Evolutionary conservation across 495 filamentous ascomycete species (phyloP).

Genomic region (Aspergillus sclerotiicarbonarius): DNA sequence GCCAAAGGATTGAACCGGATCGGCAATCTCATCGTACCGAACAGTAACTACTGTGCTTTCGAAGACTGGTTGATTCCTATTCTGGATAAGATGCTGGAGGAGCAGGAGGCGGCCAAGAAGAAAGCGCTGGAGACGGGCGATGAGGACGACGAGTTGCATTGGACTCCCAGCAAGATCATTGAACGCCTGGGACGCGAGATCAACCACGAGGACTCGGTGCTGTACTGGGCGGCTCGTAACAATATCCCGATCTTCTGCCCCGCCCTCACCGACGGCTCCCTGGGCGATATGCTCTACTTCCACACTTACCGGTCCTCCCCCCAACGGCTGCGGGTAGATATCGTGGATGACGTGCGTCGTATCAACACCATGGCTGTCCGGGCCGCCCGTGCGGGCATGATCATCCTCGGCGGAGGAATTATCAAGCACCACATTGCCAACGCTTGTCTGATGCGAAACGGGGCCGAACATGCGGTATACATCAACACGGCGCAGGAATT

Average conservation of each 20-base stretch:
- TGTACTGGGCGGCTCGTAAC: conserved; percentile 94
- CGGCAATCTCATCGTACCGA: conserved; percentile 94
- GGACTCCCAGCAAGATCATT: conserved; percentile 90
- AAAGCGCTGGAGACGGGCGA: conserved; percentile 44
- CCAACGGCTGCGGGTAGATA: conserved; percentile 74
- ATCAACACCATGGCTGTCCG: conserved; percentile 87
- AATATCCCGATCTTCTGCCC: conserved; percentile 96
- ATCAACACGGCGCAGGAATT: conserved; percentile 97
- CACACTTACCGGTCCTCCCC: conserved; percentile 88
- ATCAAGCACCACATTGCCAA: conserved; percentile 98
- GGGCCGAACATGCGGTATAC: conserved; percentile 93
- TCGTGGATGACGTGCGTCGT: conserved; percentile 81
- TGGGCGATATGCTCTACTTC: conserved; percentile 98
- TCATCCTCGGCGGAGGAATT: conserved; percentile 88
- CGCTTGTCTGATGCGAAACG: conserved; percentile 94
- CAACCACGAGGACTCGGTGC: conserved; percentile 80
- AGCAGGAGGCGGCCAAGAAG: conserved; percentile 73
- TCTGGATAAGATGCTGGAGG: conserved; percentile 83
- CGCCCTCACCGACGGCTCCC: conserved; percentile 86
- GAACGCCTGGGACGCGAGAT: conserved; percentile 86
- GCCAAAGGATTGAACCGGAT: conserved; percentile 88
- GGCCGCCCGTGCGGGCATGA: conserved; percentile 83
- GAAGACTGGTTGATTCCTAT: conserved; percentile 97
- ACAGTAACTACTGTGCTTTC: conserved; percentile 93
- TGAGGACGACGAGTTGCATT: conserved; percentile 69